Base-by-base conservation (phyloP, 1,284 basidiomycete genomes). In the Irpex rosettiformis region DNA sequence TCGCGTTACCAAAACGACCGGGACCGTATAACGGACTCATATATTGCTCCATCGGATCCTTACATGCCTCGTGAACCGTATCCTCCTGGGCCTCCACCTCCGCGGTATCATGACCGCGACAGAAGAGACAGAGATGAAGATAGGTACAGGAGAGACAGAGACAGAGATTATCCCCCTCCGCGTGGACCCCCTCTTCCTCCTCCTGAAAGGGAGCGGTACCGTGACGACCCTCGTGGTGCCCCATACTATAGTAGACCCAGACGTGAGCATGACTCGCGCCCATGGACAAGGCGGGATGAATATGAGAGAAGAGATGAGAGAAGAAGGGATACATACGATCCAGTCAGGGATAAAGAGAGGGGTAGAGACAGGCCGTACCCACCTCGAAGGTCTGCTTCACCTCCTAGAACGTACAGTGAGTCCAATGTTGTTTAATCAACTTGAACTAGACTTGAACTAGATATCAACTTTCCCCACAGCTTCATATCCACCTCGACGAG, bases 331-430 rank as follows among this genome's bases (percentile, higher is more conserved):
- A 54, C 55, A 7, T 49, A 47, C 37, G 54, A 45, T 16, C 21
- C 42, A 57, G 52, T 51, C 48, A 33, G 30, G 16, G 30, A 33
- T 10, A 7, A 16, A 4, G 30, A 21, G n/a, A 13, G 22, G 16
- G 43, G 18, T 4, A 2, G 43, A 24, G 43, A 8, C 7, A 47
- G 22, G 43, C 43, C 58, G 29, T 67, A 68, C 66, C 25, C 65
- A 0, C 62, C 67, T 6, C 61, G 70, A 7, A 52, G 59, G 47
- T 70, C 69, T n/a, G 65, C 61, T 45, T 70, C 70, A 4, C 69
- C 69, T 8, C 70, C 70, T 10, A 67, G 67, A 28, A 64, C 67
- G 13, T 65, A 69, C n/a, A 66, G 69, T 70, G 58, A 48, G 69
- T 64, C 7, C 21, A 18, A 16, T 45, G 18, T 52, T 24, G 2